Evolutionary conservation across 2,329 filamentous ascomycete species (phyloP).

Genomic region (Parastagonospora nodorum): DNA sequence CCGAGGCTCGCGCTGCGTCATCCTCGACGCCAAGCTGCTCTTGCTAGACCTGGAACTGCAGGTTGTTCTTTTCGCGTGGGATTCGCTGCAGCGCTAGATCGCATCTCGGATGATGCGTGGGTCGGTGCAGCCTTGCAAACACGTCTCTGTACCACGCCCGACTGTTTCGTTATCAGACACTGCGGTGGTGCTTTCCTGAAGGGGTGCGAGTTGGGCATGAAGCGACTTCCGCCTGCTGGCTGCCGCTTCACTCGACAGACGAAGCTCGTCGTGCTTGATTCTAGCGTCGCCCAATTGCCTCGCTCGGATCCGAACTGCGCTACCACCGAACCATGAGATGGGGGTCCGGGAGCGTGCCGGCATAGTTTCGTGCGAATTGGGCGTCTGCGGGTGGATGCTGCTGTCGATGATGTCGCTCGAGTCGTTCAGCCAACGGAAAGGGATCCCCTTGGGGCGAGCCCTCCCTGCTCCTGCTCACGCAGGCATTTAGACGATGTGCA

Average conservation of each 20-base stretch:
- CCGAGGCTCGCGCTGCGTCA: conserved; percentile 2
- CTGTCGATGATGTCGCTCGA: conserved; percentile 24
- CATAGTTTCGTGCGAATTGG: conserved; percentile 20
- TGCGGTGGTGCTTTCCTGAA: background rate
- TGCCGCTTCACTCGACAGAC: conserved; percentile 1
- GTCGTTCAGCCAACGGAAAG: conserved; percentile 18
- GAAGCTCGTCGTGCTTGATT: background rate
- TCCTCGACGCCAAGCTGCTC: background rate
- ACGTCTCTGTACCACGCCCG: background rate
- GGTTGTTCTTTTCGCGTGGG: background rate
- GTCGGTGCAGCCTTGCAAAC: conserved; percentile 1
- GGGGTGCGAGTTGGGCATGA: background rate
- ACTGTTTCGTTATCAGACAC: background rate
- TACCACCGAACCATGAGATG: conserved; percentile 20
- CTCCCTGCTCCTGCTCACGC: conserved; percentile 14
- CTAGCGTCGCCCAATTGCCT: conserved; percentile 13
- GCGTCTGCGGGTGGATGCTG: conserved; percentile 24
- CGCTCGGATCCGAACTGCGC: conserved; percentile 15
- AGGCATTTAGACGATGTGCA: conserved; percentile 22
- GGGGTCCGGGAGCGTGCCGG: conserved; percentile 23
- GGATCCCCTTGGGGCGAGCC: conserved; percentile 25
- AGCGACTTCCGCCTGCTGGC: conserved; percentile 2
- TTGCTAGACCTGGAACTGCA: background rate
- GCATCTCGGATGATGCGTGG: background rate
- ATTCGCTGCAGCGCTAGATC: background rate